These are phyloP conservation scores for Apiotrichum laibachii DNA, from an alignment of 1,284 basidiomycete genomes.

Conservation along the genomic window DNA sequence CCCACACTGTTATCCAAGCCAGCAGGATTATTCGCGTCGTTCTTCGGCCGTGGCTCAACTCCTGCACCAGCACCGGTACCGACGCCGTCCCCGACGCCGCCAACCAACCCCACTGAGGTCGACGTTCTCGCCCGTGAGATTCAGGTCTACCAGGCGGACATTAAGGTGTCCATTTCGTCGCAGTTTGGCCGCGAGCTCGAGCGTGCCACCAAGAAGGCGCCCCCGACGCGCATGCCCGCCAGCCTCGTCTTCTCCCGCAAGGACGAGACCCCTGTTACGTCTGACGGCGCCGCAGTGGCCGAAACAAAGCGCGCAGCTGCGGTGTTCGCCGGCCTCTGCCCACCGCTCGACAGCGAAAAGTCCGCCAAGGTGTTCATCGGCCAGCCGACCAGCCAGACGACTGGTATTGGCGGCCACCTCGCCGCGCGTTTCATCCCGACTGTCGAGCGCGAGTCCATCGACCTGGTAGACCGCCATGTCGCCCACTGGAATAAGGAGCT, in stretches of 20 bases:
- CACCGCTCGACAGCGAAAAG: constrained; percentile 67
- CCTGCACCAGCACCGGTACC: constrained; percentile 51
- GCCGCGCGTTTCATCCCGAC: constrained; percentile 93
- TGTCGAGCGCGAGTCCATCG: constrained; percentile 92
- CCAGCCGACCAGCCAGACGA: constrained; percentile 73
- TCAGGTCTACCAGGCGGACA: constrained; percentile 77
- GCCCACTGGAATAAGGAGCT: constrained; percentile 72
- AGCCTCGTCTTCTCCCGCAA: constrained; percentile 90
- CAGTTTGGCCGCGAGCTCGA: constrained; percentile 76
- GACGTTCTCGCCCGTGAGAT: constrained; percentile 68
- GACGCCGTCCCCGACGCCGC: constrained; percentile 46
- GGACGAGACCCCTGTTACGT: constrained; percentile 68
- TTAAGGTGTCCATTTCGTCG: constrained; percentile 69
- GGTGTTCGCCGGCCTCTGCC: constrained; percentile 80
- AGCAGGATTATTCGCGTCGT: constrained; percentile 70
- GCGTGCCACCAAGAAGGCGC: constrained; percentile 92
- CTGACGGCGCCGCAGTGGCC: constrained; percentile 57
- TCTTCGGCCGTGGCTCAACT: constrained; percentile 43
- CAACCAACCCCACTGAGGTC: constrained; percentile 58
- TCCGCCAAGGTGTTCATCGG: constrained; percentile 44
- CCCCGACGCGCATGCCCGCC: constrained; percentile 72
- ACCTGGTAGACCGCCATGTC: constrained; percentile 64
- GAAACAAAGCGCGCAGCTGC: constrained; percentile 64
- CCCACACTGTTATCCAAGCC: constrained; percentile 55
- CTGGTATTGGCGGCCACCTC: constrained; percentile 87